Evolutionary conservation across 768 basidiomycete species (phyloP).

Genomic region (Tylopilus intermedius): DNA sequence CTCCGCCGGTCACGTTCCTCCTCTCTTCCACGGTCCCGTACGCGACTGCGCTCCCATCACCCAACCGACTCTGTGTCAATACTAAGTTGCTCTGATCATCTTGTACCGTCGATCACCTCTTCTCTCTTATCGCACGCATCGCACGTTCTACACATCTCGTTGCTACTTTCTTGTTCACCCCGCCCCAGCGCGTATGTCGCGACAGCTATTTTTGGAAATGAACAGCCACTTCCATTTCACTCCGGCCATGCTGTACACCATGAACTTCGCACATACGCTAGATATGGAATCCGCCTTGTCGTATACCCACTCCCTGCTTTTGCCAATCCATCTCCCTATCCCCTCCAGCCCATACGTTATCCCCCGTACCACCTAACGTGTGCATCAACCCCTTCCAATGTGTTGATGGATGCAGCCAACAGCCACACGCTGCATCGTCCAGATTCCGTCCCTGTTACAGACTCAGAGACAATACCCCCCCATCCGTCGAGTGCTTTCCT

Average conservation of each 20-base stretch:
- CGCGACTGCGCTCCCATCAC: constrained; percentile 15
- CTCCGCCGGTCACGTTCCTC: constrained; percentile 12
- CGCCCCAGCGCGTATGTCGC: neutral
- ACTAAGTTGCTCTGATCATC: neutral
- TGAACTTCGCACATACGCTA: constrained; percentile 6
- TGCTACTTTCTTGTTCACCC: neutral
- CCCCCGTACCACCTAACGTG: neutral
- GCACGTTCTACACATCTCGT: neutral
- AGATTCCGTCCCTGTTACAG: constrained; percentile 7
- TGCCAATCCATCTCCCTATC: too few relatives aligned
- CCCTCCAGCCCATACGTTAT: neutral
- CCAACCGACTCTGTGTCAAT: neutral
- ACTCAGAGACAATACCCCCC: neutral
- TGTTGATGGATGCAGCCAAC: constrained; percentile 5
- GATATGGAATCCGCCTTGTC: constrained; percentile 3
- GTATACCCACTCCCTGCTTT: neutral
- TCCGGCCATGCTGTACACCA: constrained; percentile 7
- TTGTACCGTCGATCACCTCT: neutral
- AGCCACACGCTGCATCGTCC: neutral
- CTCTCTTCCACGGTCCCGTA: neutral
- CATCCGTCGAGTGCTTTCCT: neutral
- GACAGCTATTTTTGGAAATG: constrained; percentile 5
- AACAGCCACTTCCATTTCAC: constrained; percentile 9
- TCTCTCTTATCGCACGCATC: neutral
- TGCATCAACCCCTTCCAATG: neutral